A percentile compares a stretch with the other conserved stretches of the same genome.
These are phyloP conservation scores for Cetraspora pellucida DNA, from an alignment of 192 early-diverging fungal genomes.

Conservation along the genomic window DNA sequence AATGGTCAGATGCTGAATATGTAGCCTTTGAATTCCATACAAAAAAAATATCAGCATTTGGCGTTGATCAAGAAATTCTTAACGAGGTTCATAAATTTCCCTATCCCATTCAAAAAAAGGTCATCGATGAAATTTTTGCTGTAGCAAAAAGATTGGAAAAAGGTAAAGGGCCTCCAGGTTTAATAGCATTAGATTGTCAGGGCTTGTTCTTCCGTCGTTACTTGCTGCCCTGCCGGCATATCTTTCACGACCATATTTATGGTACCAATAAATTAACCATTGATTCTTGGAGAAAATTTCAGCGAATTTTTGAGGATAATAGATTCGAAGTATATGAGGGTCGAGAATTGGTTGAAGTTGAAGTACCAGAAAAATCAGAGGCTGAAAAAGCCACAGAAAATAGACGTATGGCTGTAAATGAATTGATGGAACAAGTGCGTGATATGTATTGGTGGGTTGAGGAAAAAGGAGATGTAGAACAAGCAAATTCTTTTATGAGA, in stretches of 20 bases:
- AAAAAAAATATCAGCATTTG: conserved; percentile 29
- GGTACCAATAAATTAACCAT: neutral
- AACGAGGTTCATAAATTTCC: conserved; percentile 23
- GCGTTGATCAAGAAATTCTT: conserved; percentile 2
- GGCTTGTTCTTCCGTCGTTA: conserved; percentile 15
- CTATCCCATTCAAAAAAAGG: conserved; percentile 17
- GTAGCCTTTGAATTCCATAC: neutral
- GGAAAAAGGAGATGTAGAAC: neutral
- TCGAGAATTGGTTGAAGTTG: conserved; percentile 4
- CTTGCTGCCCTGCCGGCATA: conserved; percentile 19
- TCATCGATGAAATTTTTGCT: conserved; percentile 21
- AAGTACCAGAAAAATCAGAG: neutral
- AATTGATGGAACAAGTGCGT: conserved; percentile 15
- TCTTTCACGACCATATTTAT: conserved; percentile 22
- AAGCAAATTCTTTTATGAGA: conserved; percentile 5
- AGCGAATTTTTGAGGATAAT: conserved; percentile 31
- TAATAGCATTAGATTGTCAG: conserved; percentile 14
- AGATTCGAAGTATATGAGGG: conserved; percentile 27
- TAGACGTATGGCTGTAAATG: conserved; percentile 19
- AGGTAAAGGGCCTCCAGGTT: conserved; percentile 5
- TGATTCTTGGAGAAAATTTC: conserved; percentile 29
- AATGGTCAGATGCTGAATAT: conserved; percentile 13
- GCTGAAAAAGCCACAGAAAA: conserved; percentile 14
- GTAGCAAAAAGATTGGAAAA: conserved; percentile 9
- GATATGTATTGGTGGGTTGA: neutral